A percentile compares a stretch with the other conserved stretches of the same genome.
Conservation (phyloP, 176 grass and related monocot species). For the Zoysia japonica region DNA sequence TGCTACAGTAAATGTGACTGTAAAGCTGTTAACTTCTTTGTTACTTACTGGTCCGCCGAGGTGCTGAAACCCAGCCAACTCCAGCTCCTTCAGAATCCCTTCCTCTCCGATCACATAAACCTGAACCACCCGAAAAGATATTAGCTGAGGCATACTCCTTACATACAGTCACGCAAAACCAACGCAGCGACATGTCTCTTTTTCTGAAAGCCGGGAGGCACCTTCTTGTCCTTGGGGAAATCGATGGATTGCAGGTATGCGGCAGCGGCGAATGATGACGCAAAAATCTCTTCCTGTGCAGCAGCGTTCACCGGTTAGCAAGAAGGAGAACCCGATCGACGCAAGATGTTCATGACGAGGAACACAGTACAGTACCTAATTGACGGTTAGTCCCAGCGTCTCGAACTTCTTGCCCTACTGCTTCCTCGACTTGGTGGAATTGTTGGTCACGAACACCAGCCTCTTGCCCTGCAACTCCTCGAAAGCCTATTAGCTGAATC, state of each 20-base stretch:
- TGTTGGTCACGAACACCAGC: constrained; percentile 97
- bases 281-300: constrained; percentile 94
- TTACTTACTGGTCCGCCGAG: constrained; percentile 79
- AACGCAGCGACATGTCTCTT: not conserved
- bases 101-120: constrained; percentile 98
- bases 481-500: not conserved
- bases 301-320: constrained; percentile 10
- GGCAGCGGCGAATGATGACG: constrained; percentile 90
- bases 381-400: constrained; percentile 67
- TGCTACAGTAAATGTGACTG: not conserved
- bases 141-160: not conserved
- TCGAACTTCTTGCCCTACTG: constrained; percentile 97
- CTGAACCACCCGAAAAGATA: constrained; percentile 25
- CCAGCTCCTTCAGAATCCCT: constrained; percentile 89
- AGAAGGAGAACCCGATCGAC: not conserved
- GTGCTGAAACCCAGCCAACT: constrained; percentile 84
- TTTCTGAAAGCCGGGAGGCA: constrained; percentile 14
- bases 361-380: constrained; percentile 48
- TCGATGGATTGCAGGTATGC: constrained; percentile 92
- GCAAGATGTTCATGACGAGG: not conserved
- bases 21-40: not conserved
- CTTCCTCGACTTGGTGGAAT: constrained; percentile 95
- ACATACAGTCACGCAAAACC: not conserved
- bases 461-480: constrained; percentile 68
- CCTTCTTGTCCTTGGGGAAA: constrained; percentile 95